Evolutionary conservation across 2,329 filamentous ascomycete genomes (phyloP), one percentile per base, ranked within the genome.

Genomic region (Monilinia aucupariae): DNA sequence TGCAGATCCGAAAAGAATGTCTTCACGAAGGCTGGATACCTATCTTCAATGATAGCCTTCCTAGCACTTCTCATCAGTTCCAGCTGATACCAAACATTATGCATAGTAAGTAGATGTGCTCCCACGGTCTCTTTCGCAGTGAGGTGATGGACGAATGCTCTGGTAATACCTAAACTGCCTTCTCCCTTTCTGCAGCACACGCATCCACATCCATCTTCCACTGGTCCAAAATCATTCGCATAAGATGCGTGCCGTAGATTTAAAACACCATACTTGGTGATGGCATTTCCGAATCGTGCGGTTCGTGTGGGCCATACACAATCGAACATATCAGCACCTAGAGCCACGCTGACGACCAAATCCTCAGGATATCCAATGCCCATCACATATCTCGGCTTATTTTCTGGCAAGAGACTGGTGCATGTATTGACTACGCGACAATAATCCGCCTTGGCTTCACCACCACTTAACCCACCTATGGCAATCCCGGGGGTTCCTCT

Each of bases 331-430:
- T 99, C 94, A 55, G 94, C 94, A 4, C 94, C 94, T 0, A 99
- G 82, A 1, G 94, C 94, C 4, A 97, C 87, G 60, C 91, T 96
- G 47, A 99, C 92, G 2, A 99, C 85, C 62, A 99, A 80, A 73
- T 99, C 94, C 78, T 97, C 94, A 1, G 94, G 94, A 75, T 97
- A 99, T 15, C 94, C 92, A 69, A 99, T 94, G 22, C 94, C 94
- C 96, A 99, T 99, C 63, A 99, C 93, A 77, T 99, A 99, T 74
- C 94, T 84, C n/a, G 94, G 94, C 77, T 99, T 99, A 66, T 90
- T 80, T 64, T 93, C 88, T 0, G 96, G 96, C 22, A 99, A 81
- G 64, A 96, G 76, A 39, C 81, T 83, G 1, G 94, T 97, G 75
- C 94, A 97, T 2, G 91, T 87, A 64, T 86, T 83, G 32, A 97